Conservation (phyloP, 2,329 filamentous ascomycete genomes). For the Pestalotiopsis fici region DNA sequence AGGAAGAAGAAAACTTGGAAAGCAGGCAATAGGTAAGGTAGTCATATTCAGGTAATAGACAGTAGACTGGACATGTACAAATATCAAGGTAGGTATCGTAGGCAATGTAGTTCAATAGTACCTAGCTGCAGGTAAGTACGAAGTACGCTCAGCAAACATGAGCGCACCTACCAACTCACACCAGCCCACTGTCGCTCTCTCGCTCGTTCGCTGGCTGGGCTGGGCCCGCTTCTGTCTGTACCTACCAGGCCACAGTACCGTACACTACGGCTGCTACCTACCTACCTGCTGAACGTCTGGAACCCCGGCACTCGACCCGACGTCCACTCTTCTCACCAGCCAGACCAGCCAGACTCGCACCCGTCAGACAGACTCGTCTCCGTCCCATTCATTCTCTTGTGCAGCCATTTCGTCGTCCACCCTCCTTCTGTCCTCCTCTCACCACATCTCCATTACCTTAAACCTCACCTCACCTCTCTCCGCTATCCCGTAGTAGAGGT, state of each 20-base stretch:
- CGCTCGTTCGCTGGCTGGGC: neutral
- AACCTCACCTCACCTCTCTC: slow-evolving; percentile 1
- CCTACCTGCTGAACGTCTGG: neutral
- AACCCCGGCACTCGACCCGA: neutral
- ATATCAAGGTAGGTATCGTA: too few relatives aligned
- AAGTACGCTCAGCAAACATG: neutral
- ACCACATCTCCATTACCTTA: slow-evolving; percentile 10
- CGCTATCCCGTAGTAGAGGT: slow-evolving; percentile 10
- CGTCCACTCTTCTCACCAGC: neutral
- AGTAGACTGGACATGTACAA: too few relatives aligned
- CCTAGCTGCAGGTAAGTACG: too few relatives aligned
- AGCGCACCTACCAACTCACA: neutral
- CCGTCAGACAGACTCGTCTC: neutral
- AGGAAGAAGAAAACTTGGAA: too few relatives aligned
- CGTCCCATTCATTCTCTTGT: neutral
- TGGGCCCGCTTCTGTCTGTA: neutral
- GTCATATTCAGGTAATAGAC: too few relatives aligned
- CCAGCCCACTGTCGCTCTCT: neutral
- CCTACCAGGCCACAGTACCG: neutral
- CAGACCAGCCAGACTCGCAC: neutral
- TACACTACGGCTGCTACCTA: neutral
- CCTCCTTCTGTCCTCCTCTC: neutral
- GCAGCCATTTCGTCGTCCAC: neutral
- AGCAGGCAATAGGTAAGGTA: too few relatives aligned
- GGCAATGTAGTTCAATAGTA: too few relatives aligned